These are phyloP conservation scores for Carex parvula DNA, from an alignment of 176 grass and related monocot genomes.

Conservation along the genomic window DNA sequence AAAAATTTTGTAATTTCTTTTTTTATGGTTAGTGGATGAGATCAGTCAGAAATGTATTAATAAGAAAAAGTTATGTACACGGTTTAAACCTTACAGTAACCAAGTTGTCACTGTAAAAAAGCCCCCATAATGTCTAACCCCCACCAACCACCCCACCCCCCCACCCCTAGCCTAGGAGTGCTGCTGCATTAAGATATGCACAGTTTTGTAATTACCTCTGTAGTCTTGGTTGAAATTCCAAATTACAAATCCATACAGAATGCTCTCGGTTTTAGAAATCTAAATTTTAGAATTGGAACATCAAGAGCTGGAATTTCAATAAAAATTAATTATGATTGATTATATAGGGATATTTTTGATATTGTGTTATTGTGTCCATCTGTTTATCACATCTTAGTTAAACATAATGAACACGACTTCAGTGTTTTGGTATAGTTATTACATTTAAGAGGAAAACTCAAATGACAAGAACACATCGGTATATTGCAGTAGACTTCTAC, in stretches of 20 bases:
- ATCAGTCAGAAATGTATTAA: too few species aligned
- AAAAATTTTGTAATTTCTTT: too few species aligned
- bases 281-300: not conserved
- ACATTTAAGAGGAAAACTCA: not conserved
- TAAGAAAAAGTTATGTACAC: too few species aligned
- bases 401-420: not conserved
- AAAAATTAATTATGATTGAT: not conserved
- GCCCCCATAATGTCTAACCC: too few species aligned
- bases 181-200: too few species aligned
- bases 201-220: not conserved
- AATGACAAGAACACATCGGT: not conserved
- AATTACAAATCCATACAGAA: not conserved
- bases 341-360: not conserved
- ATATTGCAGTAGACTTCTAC: not conserved
- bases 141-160: too few species aligned
- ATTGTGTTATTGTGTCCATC: not conserved
- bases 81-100: too few species aligned
- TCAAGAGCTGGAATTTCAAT: not conserved
- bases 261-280: not conserved
- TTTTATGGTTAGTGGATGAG: too few species aligned
- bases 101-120: too few species aligned
- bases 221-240: not conserved
- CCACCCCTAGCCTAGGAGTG: too few species aligned
- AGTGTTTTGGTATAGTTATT: not conserved
- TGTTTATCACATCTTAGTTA: not conserved